Evolutionary conservation across 225 moss, liverwort and hornwort genomes (phyloP).

Genomic region (Marchantia paleacea): DNA sequence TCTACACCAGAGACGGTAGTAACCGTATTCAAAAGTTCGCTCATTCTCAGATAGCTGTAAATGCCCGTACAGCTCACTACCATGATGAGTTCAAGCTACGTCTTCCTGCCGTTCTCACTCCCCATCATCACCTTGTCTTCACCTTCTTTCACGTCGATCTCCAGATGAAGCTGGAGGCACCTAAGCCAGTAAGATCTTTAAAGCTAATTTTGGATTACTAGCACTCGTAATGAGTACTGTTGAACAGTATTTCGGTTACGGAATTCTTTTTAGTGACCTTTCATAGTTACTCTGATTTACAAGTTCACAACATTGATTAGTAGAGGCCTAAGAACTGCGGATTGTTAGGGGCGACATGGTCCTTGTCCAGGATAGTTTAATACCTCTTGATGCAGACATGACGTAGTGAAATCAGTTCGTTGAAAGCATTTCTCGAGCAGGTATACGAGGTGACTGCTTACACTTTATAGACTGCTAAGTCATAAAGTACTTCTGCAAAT

Average conservation of each 20-base stretch:
- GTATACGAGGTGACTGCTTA: not conserved
- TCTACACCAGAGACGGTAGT: conserved; percentile 72
- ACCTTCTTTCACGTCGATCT: conserved; percentile 94
- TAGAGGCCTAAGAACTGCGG: no score
- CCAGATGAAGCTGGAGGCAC: conserved; percentile 95
- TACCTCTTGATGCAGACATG: not conserved
- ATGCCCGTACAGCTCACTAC: conserved; percentile 72
- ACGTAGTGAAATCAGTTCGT: not conserved
- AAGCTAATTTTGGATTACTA: not conserved
- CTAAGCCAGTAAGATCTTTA: conserved; percentile 61
- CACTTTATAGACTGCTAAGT: not conserved
- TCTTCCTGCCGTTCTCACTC: conserved; percentile 75
- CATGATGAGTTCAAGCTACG: conserved; percentile 95
- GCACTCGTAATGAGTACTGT: not conserved
- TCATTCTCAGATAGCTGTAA: conserved; percentile 87
- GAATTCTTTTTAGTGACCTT: not conserved
- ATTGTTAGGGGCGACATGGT: not conserved
- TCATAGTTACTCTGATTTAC: not conserved
- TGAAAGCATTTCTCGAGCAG: not conserved
- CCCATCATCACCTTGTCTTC: conserved; percentile 91
- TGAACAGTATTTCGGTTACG: not conserved
- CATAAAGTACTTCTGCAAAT: not conserved
- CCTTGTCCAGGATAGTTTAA: not conserved
- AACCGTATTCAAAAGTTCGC: conserved; percentile 84
- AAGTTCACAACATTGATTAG: no score